Conservation (phyloP, 1,284 basidiomycete species). For the Sparassis latifolia region DNA sequence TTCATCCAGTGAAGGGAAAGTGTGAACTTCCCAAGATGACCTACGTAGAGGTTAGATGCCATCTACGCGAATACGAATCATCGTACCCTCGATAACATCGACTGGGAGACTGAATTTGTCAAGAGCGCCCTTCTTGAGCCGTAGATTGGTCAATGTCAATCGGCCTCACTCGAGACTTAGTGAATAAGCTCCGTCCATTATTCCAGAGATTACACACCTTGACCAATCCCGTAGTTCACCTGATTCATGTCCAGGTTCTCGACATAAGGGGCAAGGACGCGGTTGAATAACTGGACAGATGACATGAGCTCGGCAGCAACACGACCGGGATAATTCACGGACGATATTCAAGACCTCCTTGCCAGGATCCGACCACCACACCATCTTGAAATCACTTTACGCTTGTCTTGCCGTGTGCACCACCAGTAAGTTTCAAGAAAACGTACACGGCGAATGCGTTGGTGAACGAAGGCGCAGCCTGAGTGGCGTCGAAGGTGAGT, state of each 20-base stretch:
- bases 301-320: slow-evolving; percentile 2
- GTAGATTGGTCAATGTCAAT: slow-evolving; percentile 76
- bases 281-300: slow-evolving; percentile 70
- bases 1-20: slow-evolving; percentile 96
- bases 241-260: slow-evolving; percentile 95
- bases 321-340: slow-evolving; percentile 11
- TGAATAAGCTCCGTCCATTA: neutral
- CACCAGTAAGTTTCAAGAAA: too few relatives aligned
- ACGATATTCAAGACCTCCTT: slow-evolving; percentile 76
- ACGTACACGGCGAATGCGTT: too few relatives aligned
- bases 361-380: slow-evolving; percentile 79
- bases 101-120: slow-evolving; percentile 97
- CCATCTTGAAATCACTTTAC: slow-evolving; percentile 15
- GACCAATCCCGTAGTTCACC: slow-evolving; percentile 91
- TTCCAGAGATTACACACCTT: slow-evolving; percentile 44
- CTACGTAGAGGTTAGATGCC: slow-evolving; percentile 30
- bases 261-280: slow-evolving; percentile 92
- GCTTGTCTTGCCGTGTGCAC: too few relatives aligned
- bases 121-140: slow-evolving; percentile 89
- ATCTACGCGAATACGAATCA: neutral
- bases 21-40: slow-evolving; percentile 89
- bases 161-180: slow-evolving; percentile 51
- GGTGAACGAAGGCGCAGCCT: too few relatives aligned
- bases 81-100: slow-evolving; percentile 86
- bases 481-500: too few relatives aligned